Base-by-base conservation (phyloP, 768 basidiomycete genomes). In the Lactarius vividus region DNA sequence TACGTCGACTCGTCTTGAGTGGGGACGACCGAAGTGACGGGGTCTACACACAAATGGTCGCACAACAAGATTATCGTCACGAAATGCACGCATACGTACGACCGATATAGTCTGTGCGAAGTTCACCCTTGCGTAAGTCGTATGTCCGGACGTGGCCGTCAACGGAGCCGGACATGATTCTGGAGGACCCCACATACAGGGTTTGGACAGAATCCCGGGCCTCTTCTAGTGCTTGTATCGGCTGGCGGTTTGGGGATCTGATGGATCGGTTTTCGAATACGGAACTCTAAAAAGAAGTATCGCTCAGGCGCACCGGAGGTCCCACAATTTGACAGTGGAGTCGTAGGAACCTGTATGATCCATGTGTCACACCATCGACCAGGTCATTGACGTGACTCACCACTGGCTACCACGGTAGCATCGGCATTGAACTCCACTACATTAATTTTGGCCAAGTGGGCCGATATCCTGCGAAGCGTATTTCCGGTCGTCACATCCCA, bases 401-500 rank as follows among this genome's bases (percentile, higher is more conserved):
- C 96, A 70, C 90, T 95, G 0, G 93, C 94, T 20, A 96, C 78
- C 9, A 97, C 89, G 69, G 84, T 88, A 2, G 94, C 88, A 72
- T 96, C 93, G 57, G 85, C 81, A 71, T 94, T 95, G 79, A 98
- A 94, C 66, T 92, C 92, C 7, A 98, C 95, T 7, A 84, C 82
- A 77, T 95, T 88, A 57, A 98, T 90, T 74, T 94, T 95, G 20
- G 92, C 85, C 82, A 92, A 85, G 75, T 99, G 97, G 0, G 94
- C 97, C 20, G 91, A 78, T 66, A 97, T 81, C 62, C 96, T 83
- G 46, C 94, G 82, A 49, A 88, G 87, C 1, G 96, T 94, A 54
- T 86, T 83, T 15, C 93, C 96, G 37, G 90, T 85, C 20, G 89
- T 85, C 11, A 99, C 97, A 73, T 99, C 97, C 96, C 96, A 98